Evolutionary conservation across 2,329 filamentous ascomycete species (phyloP).

Genomic region (Dothideomycetidae sp.): DNA sequence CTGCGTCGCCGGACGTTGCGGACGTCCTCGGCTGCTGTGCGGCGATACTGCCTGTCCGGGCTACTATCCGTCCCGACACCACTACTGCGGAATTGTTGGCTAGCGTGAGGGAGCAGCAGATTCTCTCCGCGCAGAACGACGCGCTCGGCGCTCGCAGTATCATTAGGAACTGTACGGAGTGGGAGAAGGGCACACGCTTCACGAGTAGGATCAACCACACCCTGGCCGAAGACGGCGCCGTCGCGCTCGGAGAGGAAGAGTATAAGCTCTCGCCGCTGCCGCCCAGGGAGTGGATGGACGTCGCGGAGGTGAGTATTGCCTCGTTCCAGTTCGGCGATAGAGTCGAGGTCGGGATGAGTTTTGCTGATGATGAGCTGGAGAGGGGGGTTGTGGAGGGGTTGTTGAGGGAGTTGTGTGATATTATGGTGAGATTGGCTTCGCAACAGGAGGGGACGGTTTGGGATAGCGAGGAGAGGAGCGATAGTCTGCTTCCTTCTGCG

Average conservation of each 20-base stretch:
- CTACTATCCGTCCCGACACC: background rate
- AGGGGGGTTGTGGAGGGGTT: background rate
- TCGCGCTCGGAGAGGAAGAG: background rate
- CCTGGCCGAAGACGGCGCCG: background rate
- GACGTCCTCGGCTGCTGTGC: background rate
- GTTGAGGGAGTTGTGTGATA: background rate
- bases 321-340: background rate
- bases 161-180: background rate
- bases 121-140: background rate
- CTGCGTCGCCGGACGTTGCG: no score
- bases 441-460: background rate
- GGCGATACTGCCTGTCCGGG: background rate
- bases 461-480: background rate
- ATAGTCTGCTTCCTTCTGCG: no score
- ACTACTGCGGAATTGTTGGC: background rate
- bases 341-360: background rate
- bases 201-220: background rate
- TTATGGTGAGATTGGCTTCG: background rate
- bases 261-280: background rate
- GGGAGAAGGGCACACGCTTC: background rate
- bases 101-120: background rate
- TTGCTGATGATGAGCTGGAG: background rate
- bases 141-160: background rate
- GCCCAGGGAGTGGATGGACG: background rate
- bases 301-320: background rate